Evolutionary conservation across 148 eudicot species (phyloP).

Genomic region (Salicornia ramosissima): DNA sequence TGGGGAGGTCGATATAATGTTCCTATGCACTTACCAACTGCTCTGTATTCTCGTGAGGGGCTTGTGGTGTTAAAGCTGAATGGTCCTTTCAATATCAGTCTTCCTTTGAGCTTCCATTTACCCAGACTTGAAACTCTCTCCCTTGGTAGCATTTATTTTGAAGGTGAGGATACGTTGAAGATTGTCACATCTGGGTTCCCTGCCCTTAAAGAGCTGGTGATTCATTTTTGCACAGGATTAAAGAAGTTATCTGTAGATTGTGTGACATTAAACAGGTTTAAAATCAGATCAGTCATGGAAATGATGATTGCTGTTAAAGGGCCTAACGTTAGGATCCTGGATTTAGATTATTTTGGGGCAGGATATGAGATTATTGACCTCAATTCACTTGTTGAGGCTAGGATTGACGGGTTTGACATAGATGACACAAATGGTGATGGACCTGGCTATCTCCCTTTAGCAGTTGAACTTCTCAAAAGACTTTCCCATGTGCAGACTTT

Average conservation of each 20-base stretch:
- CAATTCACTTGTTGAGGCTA: background rate
- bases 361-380: background rate
- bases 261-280: background rate
- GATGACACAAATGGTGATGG: background rate
- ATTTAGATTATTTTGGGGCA: background rate
- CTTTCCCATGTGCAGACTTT: background rate
- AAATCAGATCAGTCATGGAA: background rate
- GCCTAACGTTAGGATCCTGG: background rate
- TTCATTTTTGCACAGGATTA: background rate
- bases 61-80: too few species aligned
- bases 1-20: too few species aligned
- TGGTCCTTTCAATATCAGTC: too few species aligned
- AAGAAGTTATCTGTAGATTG: background rate
- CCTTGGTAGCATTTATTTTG: too few species aligned
- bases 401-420: background rate
- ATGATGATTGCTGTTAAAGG: background rate
- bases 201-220: background rate
- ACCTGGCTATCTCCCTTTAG: background rate
- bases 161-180: too few species aligned
- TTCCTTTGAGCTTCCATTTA: too few species aligned
- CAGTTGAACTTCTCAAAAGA: background rate
- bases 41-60: too few species aligned
- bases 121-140: too few species aligned
- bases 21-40: too few species aligned
- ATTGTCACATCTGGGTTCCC: background rate